These are phyloP conservation scores for Pseudocercospora vitis DNA, from an alignment of 2,329 filamentous ascomycete species.

Conservation along the genomic window DNA sequence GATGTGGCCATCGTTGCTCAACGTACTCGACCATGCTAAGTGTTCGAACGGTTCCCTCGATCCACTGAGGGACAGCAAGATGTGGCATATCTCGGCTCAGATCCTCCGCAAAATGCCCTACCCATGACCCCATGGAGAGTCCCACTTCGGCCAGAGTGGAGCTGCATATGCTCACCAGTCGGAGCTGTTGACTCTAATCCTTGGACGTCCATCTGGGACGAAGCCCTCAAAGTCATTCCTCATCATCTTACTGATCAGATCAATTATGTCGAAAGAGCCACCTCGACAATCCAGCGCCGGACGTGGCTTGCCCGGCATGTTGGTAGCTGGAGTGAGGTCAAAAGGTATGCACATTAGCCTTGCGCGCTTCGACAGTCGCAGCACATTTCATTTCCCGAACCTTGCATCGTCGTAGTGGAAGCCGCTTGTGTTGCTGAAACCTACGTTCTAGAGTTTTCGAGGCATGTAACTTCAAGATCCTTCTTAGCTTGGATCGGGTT, in stretches of 20 bases:
- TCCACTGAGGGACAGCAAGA: too few relatives aligned
- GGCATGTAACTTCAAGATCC: slow-evolving; percentile 17
- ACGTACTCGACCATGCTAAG: too few relatives aligned
- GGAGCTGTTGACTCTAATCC: too few relatives aligned
- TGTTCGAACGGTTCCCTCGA: too few relatives aligned
- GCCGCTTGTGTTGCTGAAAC: slow-evolving; percentile 21
- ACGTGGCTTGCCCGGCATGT: slow-evolving; percentile 46
- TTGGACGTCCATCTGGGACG: too few relatives aligned
- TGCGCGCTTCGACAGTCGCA: slow-evolving; percentile 45
- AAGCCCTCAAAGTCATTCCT: neutral
- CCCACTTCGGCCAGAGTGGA: too few relatives aligned
- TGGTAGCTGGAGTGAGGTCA: slow-evolving; percentile 31
- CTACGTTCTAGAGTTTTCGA: slow-evolving; percentile 43
- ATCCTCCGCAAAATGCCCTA: too few relatives aligned
- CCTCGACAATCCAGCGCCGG: slow-evolving; percentile 47
- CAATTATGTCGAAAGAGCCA: slow-evolving; percentile 38
- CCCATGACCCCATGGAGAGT: too few relatives aligned
- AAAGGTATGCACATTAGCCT: slow-evolving; percentile 19
- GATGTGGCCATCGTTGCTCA: too few relatives aligned
- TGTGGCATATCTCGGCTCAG: too few relatives aligned
- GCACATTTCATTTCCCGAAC: slow-evolving; percentile 45
- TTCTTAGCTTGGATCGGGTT: slow-evolving; percentile 19
- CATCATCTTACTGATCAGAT: neutral
- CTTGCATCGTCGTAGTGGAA: slow-evolving; percentile 27
- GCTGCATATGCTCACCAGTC: too few relatives aligned